phyloP scores from a whole-genome alignment of 768 basidiomycete genomes.

The Gloeostereum incarnatum region DNA sequence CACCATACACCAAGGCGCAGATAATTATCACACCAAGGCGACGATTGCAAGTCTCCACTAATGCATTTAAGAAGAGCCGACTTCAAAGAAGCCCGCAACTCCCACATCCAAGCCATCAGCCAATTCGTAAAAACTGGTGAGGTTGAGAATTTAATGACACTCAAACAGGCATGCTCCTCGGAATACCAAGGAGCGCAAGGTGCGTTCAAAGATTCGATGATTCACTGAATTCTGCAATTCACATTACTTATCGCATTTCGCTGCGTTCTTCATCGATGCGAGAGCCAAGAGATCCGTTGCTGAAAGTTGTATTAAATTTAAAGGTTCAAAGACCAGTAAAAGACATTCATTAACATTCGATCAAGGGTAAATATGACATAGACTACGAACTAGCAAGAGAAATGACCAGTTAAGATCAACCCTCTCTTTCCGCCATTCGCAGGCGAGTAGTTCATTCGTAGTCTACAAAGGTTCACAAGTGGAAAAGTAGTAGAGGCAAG shows the following conservation, averaged over 20 bases:
- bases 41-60: conserved; percentile 22
- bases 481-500: conserved; percentile 3
- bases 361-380: conserved; percentile 17
- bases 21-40: conserved; percentile 45
- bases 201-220: conserved; percentile 82
- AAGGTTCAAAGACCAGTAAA: conserved; percentile 16
- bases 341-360: conserved; percentile 18
- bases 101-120: conserved; percentile 31
- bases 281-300: conserved; percentile 72
- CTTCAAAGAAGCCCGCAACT: conserved; percentile 21
- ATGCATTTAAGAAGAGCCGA: conserved; percentile 37
- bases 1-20: conserved; percentile 22
- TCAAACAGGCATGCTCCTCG: conserved; percentile 69
- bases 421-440: background rate
- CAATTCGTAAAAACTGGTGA: conserved; percentile 16
- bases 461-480: conserved; percentile 5
- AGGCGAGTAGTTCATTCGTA: conserved; percentile 12
- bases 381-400: conserved; percentile 13
- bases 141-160: conserved; percentile 56
- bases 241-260: conserved; percentile 77
- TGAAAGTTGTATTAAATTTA: conserved; percentile 27
- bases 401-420: background rate
- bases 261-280: conserved; percentile 77
- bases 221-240: conserved; percentile 79
- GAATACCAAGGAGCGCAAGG: conserved; percentile 72